Base-by-base conservation (phyloP, 2,329 filamentous ascomycete species). In the Colletotrichum viniferum region DNA sequence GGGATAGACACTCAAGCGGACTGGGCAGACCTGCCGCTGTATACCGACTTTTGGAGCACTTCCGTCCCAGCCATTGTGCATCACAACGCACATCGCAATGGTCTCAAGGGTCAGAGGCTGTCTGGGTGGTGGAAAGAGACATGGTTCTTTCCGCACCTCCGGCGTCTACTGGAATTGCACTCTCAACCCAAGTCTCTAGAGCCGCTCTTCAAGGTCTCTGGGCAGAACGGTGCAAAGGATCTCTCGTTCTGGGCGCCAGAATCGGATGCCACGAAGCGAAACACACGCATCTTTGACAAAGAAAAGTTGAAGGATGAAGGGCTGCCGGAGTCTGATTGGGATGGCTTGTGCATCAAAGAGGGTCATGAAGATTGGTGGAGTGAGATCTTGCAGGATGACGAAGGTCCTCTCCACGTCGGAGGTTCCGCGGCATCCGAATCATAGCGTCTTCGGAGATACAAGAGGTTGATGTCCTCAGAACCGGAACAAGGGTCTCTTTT, bases 301-400 rank as follows among this genome's bases (percentile, higher is more conserved):
- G 65, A 76, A n/a, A 61, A 28, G 7, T 43, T 68, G 34, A 58
- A 38, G 10, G 28, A 38, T 3, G 21, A 65, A 28, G 73, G 73
- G 4, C 28, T 76, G 1, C 30, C 13, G 5, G 73, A 77, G 12
- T 30, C 80, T 71, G 64, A 69, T 7, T 73, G 71, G 69, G 34
- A 80, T 60, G 9, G 74, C 77, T 9, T 83, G 79, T 70, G 78
- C 43, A 55, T 78, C n/a, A 62, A 58, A 14, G 76, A 79, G 63
- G 64, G 81, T 79, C 24, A 60, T 63, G 34, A 75, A 76, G 12
- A 79, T 80, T 58, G 74, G 7, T 85, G 83, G 83, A 81, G 84
- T 13, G 81, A 77, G 8, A 77, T 85, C 5, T 83, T 84, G 52
- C 81, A 84, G 48, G 80, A 79, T 65, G 78, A 76, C 4, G 73